A percentile compares a stretch with the other conserved stretches of the same genome.
phyloP scores from a whole-genome alignment of 176 grass and related monocot species.

The Paspalum notatum region DNA sequence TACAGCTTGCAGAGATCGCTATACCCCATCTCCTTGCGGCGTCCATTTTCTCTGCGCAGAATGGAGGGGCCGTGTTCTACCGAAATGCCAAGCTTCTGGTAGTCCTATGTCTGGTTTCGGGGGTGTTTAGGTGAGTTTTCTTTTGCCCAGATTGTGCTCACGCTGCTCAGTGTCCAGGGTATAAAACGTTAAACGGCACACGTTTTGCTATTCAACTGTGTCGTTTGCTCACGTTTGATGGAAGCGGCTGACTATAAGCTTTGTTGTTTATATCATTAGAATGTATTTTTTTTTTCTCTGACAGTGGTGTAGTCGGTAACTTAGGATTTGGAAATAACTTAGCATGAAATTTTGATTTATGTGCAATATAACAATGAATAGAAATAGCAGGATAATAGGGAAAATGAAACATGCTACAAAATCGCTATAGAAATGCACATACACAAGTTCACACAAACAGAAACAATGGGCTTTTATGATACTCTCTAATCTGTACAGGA shows the following conservation, averaged over 20 bases:
- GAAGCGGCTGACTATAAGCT: neutral
- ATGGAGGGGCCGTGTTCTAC: constrained; percentile 71
- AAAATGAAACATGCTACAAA: neutral
- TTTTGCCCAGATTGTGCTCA: constrained; percentile 6
- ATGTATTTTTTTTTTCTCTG: neutral
- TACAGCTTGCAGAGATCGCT: constrained; percentile 90
- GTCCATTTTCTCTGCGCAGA: constrained; percentile 93
- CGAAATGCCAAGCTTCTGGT: constrained; percentile 82
- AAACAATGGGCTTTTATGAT: neutral
- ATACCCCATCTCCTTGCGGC: constrained; percentile 94
- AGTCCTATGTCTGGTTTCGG: constrained; percentile 81
- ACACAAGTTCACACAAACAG: neutral
- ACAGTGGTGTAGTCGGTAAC: neutral
- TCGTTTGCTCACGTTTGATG: neutral
- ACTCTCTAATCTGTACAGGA: neutral
- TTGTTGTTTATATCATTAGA: neutral
- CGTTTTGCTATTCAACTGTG: neutral
- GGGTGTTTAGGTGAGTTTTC: constrained; percentile 82
- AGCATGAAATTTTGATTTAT: neutral
- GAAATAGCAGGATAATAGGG: neutral
- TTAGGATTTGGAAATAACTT: neutral
- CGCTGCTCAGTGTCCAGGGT: neutral
- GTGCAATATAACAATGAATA: constrained; percentile 2
- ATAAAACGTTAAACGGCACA: neutral
- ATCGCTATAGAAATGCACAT: constrained; percentile 1